Evolutionary conservation across 441 rosid genomes (phyloP).

Genomic region (Erodium trifolium): DNA sequence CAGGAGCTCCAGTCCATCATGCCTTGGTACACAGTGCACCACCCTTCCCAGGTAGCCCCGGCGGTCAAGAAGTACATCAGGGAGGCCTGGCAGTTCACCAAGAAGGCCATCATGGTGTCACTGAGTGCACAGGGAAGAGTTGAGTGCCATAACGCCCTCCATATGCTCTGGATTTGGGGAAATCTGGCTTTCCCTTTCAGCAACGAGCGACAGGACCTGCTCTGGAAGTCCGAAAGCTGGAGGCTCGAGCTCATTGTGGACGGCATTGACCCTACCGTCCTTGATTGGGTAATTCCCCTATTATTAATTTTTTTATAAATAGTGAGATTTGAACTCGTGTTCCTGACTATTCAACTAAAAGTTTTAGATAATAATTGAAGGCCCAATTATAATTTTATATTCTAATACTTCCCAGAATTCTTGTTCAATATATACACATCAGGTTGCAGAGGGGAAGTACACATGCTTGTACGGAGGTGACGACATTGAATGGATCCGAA

Average conservation of each 20-base stretch:
- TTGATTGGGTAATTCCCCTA: conserved; percentile 22
- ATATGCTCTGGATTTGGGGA: conserved; percentile 46
- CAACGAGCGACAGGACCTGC: conserved; percentile 29
- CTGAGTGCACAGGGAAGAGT: conserved; percentile 36
- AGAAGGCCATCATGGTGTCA: conserved; percentile 35
- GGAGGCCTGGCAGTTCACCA: conserved; percentile 35
- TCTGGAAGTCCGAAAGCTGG: conserved; percentile 41
- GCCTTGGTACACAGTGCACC: conserved; percentile 36
- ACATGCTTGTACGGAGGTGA: conserved; percentile 43
- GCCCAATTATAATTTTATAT: too few species aligned
- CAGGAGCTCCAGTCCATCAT: conserved; percentile 20
- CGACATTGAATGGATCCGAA: conserved; percentile 35
- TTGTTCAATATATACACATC: too few species aligned
- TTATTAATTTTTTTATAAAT: too few species aligned
- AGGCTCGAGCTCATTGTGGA: conserved; percentile 32
- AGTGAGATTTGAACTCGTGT: too few species aligned
- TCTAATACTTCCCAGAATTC: too few species aligned
- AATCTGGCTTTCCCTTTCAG: conserved; percentile 34
- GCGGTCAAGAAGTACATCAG: conserved; percentile 31
- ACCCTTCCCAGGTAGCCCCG: conserved; percentile 26
- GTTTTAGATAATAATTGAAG: too few species aligned
- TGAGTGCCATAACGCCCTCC: conserved; percentile 26
- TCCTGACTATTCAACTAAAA: too few species aligned
- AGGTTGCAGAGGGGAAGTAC: conserved; percentile 21
- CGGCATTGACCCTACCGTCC: conserved; percentile 23